Evolutionary conservation across 208 protist species (phyloP), one percentile per base, ranked within the genome.

Genomic region (Acanthamoeba lenticulata): DNA sequence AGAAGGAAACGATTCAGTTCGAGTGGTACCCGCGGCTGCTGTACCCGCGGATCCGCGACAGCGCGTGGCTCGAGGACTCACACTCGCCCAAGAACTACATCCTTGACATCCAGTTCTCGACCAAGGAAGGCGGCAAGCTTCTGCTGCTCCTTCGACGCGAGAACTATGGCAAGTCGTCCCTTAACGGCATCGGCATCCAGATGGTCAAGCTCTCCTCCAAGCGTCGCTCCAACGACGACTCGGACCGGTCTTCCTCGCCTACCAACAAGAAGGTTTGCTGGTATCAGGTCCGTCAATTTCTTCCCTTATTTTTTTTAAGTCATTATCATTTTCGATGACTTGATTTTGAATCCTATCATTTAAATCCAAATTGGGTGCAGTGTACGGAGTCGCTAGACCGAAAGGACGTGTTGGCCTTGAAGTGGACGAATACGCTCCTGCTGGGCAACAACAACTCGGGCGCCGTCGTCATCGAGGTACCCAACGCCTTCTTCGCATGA

Each of bases 51-150:
- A 93, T 85, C 38, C 55, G 40, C 3, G 62, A 93, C 38, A 47
- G 88, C 34, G 47, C 2, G 27, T 83, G 69, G 69, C 32, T 83
- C 17, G 67, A 93, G 90, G 90, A 94, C 24, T 40, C 47, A 29
- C 45, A 67, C n/a, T 65, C 74, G 24, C 90, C 90, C 21, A 94
- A 94, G 90, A 94, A 94, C 44, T 85, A 86, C 38, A 94, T 94
- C 11, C 38, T 83, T 32, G 90, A 94, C 38, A 94, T 94, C 29
- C 47, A 81, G 36, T 94, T 94, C 45, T 94, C 90, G n/a, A 55
- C 90, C 34, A 67, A 81, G 44, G 90, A 67, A 86, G 79, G 79
- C 29, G 65, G 81, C 62, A 67, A 94, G 67, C 52, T 94, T 9
- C 45, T 86, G 49, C 17, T 94, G 11, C 57, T 94, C 45, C 27